Percentiles rank a stretch among this genome's conserved stretches.
phyloP scores from a whole-genome alignment of 2,329 filamentous ascomycete species.

The Byssothecium circinans region DNA sequence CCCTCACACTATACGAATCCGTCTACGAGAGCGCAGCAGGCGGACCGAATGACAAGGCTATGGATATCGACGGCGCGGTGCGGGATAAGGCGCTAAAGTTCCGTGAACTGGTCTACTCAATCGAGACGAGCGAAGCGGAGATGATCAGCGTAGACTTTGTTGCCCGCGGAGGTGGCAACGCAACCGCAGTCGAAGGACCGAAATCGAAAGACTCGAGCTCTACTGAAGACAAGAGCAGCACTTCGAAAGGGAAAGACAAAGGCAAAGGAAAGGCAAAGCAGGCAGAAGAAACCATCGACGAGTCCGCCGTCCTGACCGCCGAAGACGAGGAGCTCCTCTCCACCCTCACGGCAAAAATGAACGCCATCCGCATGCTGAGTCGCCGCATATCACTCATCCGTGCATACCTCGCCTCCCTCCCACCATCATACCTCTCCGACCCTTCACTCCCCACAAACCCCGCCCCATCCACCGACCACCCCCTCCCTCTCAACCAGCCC shows the following conservation, averaged over 20 bases:
- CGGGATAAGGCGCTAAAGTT: conserved; percentile 64
- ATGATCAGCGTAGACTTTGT: conserved; percentile 98
- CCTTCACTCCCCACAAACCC: conserved; percentile 39
- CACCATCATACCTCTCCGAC: conserved; percentile 63
- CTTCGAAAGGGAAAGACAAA: conserved; percentile 57
- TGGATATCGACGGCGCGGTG: conserved; percentile 67
- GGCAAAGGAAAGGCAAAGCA: conserved; percentile 55
- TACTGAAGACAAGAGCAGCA: conserved; percentile 51
- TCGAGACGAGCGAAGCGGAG: conserved; percentile 93
- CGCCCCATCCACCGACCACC: conserved; percentile 27
- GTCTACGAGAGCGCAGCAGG: conserved; percentile 44
- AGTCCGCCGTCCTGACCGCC: conserved; percentile 49
- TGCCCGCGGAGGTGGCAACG: conserved; percentile 79
- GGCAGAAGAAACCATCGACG: conserved; percentile 47
- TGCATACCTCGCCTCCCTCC: conserved; percentile 73
- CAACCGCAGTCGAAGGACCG: conserved; percentile 56
- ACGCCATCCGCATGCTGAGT: conserved; percentile 92
- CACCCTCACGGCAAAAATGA: conserved; percentile 80
- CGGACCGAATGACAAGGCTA: conserved; percentile 43
- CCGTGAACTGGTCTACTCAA: conserved; percentile 78
- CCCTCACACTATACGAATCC: conserved; percentile 88
- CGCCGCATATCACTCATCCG: conserved; percentile 57
- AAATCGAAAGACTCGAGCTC: conserved; percentile 21
- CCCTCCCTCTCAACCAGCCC: conserved; percentile 58
- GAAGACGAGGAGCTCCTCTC: conserved; percentile 69